These are phyloP conservation scores for Thelephora terrestris DNA, from an alignment of 1,284 basidiomycete genomes.

Conservation along the genomic window DNA sequence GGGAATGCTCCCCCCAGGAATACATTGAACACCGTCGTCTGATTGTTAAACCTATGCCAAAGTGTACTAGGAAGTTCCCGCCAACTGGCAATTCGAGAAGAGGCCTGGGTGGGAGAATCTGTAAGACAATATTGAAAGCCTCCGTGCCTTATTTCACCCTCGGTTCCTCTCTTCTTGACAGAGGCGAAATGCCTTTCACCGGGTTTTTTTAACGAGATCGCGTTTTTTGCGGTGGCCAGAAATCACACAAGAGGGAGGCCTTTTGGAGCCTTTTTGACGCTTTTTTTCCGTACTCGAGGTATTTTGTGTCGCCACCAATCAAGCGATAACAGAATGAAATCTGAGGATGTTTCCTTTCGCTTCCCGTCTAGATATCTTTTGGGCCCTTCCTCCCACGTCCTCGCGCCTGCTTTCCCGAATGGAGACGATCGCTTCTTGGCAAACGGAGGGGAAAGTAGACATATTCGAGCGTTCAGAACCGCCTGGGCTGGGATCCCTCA, in stretches of 20 bases:
- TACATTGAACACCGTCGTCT: too few relatives aligned
- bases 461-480: neutral
- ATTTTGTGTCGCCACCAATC: slow-evolving; percentile 2
- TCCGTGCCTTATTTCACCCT: too few relatives aligned
- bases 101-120: too few relatives aligned
- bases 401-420: slow-evolving; percentile 54
- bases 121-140: too few relatives aligned
- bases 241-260: neutral
- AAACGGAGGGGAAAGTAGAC: slow-evolving; percentile 64
- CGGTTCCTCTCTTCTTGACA: too few relatives aligned
- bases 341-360: neutral
- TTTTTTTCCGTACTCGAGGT: slow-evolving; percentile 40
- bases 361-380: slow-evolving; percentile 38
- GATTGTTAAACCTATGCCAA: too few relatives aligned
- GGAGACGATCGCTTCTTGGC: slow-evolving; percentile 59
- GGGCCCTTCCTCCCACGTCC: slow-evolving; percentile 63
- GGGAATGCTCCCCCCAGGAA: too few relatives aligned
- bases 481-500: neutral
- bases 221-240: neutral
- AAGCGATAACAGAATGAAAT: neutral
- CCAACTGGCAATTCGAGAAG: too few relatives aligned
- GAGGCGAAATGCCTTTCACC: too few relatives aligned
- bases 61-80: too few relatives aligned
- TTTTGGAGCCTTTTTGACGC: slow-evolving; percentile 13
- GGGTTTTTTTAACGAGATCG: too few relatives aligned